These are phyloP conservation scores for Phyllosticta ampelicida DNA, from an alignment of 2,329 filamentous ascomycete species.

Conservation along the genomic window DNA sequence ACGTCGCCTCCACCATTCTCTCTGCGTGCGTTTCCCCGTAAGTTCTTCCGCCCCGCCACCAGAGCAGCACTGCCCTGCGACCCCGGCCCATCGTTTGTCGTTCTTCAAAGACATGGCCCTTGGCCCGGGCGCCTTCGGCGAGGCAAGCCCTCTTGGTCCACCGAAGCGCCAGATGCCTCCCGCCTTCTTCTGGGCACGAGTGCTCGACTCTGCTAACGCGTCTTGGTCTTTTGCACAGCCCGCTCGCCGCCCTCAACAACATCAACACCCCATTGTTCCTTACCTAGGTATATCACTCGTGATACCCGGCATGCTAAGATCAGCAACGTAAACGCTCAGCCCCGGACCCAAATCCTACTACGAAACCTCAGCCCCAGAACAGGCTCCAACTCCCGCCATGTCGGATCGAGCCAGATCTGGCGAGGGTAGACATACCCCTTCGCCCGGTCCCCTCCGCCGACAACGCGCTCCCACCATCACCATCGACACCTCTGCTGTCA, in stretches of 20 bases:
- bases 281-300: constrained; percentile 6
- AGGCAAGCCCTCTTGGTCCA: not conserved
- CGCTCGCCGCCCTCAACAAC: not conserved
- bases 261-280: not conserved
- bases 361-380: not conserved
- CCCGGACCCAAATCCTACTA: not conserved
- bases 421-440: constrained; percentile 17
- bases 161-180: not conserved
- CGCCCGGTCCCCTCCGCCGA: constrained; percentile 22
- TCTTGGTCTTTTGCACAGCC: constrained; percentile 3
- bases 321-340: constrained; percentile 3
- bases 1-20: not conserved
- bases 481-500: constrained; percentile 41
- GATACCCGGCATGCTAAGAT: constrained; percentile 8
- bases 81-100: not conserved
- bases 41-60: constrained; percentile 1
- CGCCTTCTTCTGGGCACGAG: not conserved
- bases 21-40: constrained; percentile 1
- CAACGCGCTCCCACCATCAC: constrained; percentile 41
- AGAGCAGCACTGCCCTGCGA: not conserved
- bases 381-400: constrained; percentile 16
- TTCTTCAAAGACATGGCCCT: not conserved
- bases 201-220: constrained; percentile 1
- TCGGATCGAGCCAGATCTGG: constrained; percentile 16
- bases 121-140: not conserved